Conservation (phyloP, 2,329 filamentous ascomycete species). For the Fusarium pseudocircinatum region DNA sequence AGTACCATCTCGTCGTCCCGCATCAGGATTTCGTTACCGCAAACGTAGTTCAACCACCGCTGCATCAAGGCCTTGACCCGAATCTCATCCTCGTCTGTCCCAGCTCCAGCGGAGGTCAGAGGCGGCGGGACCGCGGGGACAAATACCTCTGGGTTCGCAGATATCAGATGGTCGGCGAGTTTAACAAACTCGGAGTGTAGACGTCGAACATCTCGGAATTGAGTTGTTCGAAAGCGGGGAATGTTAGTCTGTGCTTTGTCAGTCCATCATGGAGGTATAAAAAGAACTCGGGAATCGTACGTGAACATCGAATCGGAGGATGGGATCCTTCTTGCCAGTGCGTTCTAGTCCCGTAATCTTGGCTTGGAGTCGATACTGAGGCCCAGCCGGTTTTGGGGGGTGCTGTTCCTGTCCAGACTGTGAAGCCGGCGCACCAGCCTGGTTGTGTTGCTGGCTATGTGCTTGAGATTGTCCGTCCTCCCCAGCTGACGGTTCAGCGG, state of each 20-base stretch:
- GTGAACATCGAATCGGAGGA: slow-evolving; percentile 94
- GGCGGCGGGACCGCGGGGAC: slow-evolving; percentile 95
- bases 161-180: slow-evolving; percentile 94
- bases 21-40: slow-evolving; percentile 90
- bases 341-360: slow-evolving; percentile 95
- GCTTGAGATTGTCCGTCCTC: slow-evolving; percentile 15
- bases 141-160: slow-evolving; percentile 94
- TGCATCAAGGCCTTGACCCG: slow-evolving; percentile 91
- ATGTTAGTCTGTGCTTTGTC: slow-evolving; percentile 81
- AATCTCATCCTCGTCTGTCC: slow-evolving; percentile 93
- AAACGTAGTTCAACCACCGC: slow-evolving; percentile 94
- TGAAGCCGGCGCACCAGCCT: slow-evolving; percentile 23
- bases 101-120: slow-evolving; percentile 92
- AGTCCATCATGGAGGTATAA: slow-evolving; percentile 18
- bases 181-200: slow-evolving; percentile 97
- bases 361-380: slow-evolving; percentile 86
- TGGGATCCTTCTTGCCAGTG: slow-evolving; percentile 93
- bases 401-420: slow-evolving; percentile 53
- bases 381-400: slow-evolving; percentile 68
- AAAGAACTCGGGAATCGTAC: slow-evolving; percentile 60
- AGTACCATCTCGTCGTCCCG: slow-evolving; percentile 96
- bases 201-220: slow-evolving; percentile 96
- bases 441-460: slow-evolving; percentile 45
- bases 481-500: slow-evolving; percentile 21
- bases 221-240: slow-evolving; percentile 96